A percentile compares a stretch with the other conserved stretches of the same genome.
phyloP scores from a whole-genome alignment of 371 early-diverging fungal species.

The Funneliformis caledonium region DNA sequence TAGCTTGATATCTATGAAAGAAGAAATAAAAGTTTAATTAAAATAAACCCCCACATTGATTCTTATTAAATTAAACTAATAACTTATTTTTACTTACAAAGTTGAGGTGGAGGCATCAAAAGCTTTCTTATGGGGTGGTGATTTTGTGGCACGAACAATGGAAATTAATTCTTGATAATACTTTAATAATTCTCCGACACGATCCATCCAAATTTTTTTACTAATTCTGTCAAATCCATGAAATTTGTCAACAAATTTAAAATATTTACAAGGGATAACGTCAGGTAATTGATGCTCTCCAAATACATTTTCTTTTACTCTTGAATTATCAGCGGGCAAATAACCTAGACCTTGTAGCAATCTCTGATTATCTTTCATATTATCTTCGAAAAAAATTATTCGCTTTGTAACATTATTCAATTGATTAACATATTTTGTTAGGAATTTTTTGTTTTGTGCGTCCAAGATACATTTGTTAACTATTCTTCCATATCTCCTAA shows the following conservation, averaged over 20 bases:
- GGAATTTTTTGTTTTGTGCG: slow-evolving; percentile 32
- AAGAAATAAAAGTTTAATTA: not conserved
- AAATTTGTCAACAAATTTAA: slow-evolving; percentile 30
- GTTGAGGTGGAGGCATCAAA: slow-evolving; percentile 48
- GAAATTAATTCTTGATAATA: not conserved
- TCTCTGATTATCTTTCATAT: not conserved
- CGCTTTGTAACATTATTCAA: not conserved
- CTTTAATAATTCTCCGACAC: not conserved
- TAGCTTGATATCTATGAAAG: not conserved
- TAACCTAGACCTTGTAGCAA: not conserved
- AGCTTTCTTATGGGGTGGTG: slow-evolving; percentile 43
- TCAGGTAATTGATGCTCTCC: not conserved
- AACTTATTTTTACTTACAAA: slow-evolving; percentile 35
- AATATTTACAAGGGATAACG: slow-evolving; percentile 37
- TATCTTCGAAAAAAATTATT: not conserved
- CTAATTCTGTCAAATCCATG: slow-evolving; percentile 38
- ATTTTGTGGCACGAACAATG: slow-evolving; percentile 26
- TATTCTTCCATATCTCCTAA: slow-evolving; percentile 28
- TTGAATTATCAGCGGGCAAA: not conserved
- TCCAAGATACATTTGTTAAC: slow-evolving; percentile 23
- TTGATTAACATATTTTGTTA: not conserved
- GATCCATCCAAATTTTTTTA: slow-evolving; percentile 40
- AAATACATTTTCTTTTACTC: too few species aligned
- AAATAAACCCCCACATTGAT: not conserved
- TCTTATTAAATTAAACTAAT: not conserved